phyloP scores from a whole-genome alignment of 495 filamentous ascomycete genomes.

The Aspergillus cavernicola region DNA sequence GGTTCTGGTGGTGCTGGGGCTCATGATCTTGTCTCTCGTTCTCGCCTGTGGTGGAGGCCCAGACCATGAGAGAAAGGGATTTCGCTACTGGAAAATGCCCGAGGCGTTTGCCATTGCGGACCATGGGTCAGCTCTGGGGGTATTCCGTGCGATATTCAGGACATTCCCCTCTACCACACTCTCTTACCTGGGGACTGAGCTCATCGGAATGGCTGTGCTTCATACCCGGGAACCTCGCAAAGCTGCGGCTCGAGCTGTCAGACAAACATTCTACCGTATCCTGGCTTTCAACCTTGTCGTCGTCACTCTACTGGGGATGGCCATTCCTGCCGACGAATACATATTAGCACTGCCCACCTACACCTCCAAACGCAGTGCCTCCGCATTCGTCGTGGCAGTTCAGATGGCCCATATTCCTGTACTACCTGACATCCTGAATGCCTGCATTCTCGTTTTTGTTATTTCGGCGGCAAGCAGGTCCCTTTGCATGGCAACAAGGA shows the following conservation, averaged over 20 bases:
- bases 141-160: slow-evolving; percentile 68
- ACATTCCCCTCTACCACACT: slow-evolving; percentile 73
- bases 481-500: slow-evolving; percentile 63
- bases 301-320: slow-evolving; percentile 48
- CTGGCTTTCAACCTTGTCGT: slow-evolving; percentile 67
- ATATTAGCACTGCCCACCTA: slow-evolving; percentile 37
- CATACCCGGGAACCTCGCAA: slow-evolving; percentile 69
- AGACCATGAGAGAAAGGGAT: slow-evolving; percentile 59
- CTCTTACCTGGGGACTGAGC: slow-evolving; percentile 78
- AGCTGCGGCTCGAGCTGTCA: slow-evolving; percentile 68
- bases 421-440: slow-evolving; percentile 56
- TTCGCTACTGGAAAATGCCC: slow-evolving; percentile 63
- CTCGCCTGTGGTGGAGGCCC: slow-evolving; percentile 68
- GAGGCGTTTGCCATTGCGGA: slow-evolving; percentile 25
- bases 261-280: slow-evolving; percentile 77
- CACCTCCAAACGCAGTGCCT: slow-evolving; percentile 30
- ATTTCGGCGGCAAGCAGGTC: slow-evolving; percentile 67
- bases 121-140: slow-evolving; percentile 16
- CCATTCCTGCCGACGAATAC: slow-evolving; percentile 47
- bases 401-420: slow-evolving; percentile 44
- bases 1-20: slow-evolving; percentile 61
- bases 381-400: slow-evolving; percentile 60
- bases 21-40: slow-evolving; percentile 65
- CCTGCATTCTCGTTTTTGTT: slow-evolving; percentile 68
- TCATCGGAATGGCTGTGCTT: slow-evolving; percentile 60